phyloP scores from a whole-genome alignment of 148 eudicot genomes.

The Spergularia marina region DNA sequence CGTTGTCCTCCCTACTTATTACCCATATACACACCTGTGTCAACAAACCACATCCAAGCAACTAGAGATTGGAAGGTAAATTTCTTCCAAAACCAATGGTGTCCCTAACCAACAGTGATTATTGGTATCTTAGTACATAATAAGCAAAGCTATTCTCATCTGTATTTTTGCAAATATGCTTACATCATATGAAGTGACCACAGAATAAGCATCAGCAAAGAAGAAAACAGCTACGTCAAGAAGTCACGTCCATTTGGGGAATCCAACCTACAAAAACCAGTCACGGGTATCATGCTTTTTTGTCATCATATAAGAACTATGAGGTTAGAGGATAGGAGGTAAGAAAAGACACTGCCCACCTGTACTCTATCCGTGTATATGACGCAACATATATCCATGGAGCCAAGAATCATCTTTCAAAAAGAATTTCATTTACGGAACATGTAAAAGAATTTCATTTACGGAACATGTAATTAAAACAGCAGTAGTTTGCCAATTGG shows the following conservation, averaged over 20 bases:
- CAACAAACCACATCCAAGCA: background rate
- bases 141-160: background rate
- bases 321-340: constrained; percentile 11
- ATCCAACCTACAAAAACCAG: constrained; percentile 8
- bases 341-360: background rate
- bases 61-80: constrained; percentile 6
- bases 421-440: background rate
- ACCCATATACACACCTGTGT: no score
- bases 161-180: constrained; percentile 3
- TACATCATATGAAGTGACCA: constrained; percentile 5
- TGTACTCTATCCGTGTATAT: background rate
- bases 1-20: no score
- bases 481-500: background rate
- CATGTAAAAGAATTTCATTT: background rate
- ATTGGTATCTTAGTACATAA: background rate
- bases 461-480: background rate
- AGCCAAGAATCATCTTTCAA: constrained; percentile 1
- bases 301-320: constrained; percentile 6
- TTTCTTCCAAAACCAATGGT: background rate
- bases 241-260: constrained; percentile 20
- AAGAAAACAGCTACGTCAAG: constrained; percentile 2
- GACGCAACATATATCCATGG: constrained; percentile 3
- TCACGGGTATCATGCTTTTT: constrained; percentile 6
- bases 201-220: constrained; percentile 1
- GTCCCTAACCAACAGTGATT: background rate